Percentiles rank a stretch among this genome's conserved stretches.
These are phyloP conservation scores for Coemansia sp. DNA, from an alignment of 192 early-diverging fungal genomes.

Conservation along the genomic window DNA sequence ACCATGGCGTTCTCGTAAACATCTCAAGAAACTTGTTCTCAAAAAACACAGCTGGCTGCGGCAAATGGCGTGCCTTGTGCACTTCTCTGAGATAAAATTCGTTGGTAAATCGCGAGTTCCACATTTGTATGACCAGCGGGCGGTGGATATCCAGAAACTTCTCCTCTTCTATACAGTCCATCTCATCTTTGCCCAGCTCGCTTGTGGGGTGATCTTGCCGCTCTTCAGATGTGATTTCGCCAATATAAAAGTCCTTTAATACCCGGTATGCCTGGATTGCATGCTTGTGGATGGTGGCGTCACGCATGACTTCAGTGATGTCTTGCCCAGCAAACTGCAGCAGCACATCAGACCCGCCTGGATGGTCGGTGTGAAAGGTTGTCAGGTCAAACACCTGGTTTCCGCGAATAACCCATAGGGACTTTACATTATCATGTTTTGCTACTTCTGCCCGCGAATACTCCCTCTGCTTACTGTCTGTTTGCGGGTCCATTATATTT, in stretches of 20 bases:
- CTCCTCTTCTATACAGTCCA: slow-evolving; percentile 50
- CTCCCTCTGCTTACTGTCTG: slow-evolving; percentile 39
- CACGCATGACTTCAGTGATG: slow-evolving; percentile 75
- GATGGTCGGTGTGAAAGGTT: slow-evolving; percentile 84
- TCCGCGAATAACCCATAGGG: slow-evolving; percentile 79
- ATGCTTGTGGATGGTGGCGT: slow-evolving; percentile 73
- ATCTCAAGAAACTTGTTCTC: slow-evolving; percentile 68
- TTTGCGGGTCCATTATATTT: neutral
- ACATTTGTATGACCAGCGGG: slow-evolving; percentile 83
- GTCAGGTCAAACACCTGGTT: slow-evolving; percentile 88
- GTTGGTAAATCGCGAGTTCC: slow-evolving; percentile 67
- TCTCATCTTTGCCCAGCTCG: slow-evolving; percentile 48
- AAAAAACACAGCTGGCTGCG: slow-evolving; percentile 80
- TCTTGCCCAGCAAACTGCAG: slow-evolving; percentile 85
- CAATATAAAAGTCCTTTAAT: slow-evolving; percentile 80
- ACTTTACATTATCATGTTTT: slow-evolving; percentile 65
- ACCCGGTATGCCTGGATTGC: slow-evolving; percentile 83
- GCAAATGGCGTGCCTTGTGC: slow-evolving; percentile 81
- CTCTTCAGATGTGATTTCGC: slow-evolving; percentile 54
- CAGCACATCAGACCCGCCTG: slow-evolving; percentile 87
- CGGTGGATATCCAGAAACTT: slow-evolving; percentile 79
- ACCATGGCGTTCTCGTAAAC: slow-evolving; percentile 92
- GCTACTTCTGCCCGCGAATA: slow-evolving; percentile 68
- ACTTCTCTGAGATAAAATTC: slow-evolving; percentile 87
- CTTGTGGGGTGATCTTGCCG: slow-evolving; percentile 50